These are phyloP conservation scores for Picocystis salinarum DNA, from an alignment of 139 green algal species.

Conservation along the genomic window DNA sequence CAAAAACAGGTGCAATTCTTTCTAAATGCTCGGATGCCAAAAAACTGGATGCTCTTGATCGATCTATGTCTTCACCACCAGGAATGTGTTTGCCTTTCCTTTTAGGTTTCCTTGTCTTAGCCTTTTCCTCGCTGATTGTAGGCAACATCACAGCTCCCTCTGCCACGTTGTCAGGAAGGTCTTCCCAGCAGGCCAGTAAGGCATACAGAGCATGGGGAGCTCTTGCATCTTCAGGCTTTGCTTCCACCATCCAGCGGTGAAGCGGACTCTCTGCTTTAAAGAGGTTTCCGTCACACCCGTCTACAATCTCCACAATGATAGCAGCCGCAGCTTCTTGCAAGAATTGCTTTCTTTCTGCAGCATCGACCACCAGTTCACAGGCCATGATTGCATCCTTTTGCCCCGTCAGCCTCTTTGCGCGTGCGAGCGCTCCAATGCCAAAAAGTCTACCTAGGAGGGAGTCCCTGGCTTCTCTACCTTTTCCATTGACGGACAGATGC, in stretches of 20 bases:
- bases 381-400: conserved; percentile 6
- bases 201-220: no score
- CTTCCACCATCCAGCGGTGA: no score
- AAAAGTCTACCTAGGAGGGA: conserved; percentile 46
- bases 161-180: no score
- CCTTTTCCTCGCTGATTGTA: conserved; percentile 24
- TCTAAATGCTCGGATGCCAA: no score
- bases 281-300: no score
- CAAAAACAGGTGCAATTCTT: no score
- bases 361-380: conserved; percentile 19
- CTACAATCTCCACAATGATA: not conserved
- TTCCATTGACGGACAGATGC: no score
- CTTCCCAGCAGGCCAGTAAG: no score
- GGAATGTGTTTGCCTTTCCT: no score
- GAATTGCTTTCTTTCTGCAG: conserved; percentile 39
- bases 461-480: conserved; percentile 40
- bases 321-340: conserved; percentile 29
- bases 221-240: no score
- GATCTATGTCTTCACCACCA: not conserved
- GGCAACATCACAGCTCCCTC: conserved; percentile 56
- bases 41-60: conserved; percentile 2
- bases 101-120: not conserved
- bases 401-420: conserved; percentile 6
- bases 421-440: conserved; percentile 31
- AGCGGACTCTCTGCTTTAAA: no score